Conservation (phyloP, 192 early-diverging fungal genomes). For the Radiomyces spectabilis region DNA sequence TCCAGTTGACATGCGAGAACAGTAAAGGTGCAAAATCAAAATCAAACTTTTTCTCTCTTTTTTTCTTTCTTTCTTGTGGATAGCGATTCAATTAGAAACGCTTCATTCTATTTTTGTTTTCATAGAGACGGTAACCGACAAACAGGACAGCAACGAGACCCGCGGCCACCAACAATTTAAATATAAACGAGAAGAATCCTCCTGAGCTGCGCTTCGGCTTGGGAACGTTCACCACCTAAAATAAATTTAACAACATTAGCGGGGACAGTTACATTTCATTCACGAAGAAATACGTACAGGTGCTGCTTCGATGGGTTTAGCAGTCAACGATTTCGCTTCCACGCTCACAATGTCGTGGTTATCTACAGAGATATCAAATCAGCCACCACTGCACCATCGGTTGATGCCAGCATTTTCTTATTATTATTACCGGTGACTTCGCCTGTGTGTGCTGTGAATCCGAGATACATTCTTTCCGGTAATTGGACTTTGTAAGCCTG, state of each 20-base stretch:
- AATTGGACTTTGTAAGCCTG: conserved; percentile 57
- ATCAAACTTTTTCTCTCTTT: neutral
- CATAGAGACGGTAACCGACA: conserved; percentile 17
- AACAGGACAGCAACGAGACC: conserved; percentile 13
- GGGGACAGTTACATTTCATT: no score
- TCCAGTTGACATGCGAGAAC: no score
- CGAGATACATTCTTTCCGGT: conserved; percentile 70
- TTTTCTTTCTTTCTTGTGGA: neutral
- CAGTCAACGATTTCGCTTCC: conserved; percentile 11
- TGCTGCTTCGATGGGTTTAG: conserved; percentile 1
- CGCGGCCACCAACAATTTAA: conserved; percentile 8
- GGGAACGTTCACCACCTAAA: neutral
- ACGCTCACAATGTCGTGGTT: conserved; percentile 43
- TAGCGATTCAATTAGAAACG: conserved; percentile 9
- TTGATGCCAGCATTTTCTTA: neutral
- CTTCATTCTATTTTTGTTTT: conserved; percentile 15
- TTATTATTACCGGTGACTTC: conserved; percentile 67
- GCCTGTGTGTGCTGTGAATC: conserved; percentile 89
- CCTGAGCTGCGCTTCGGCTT: neutral
- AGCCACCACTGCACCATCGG: neutral
- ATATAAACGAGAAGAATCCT: conserved; percentile 8
- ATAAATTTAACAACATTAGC: no score
- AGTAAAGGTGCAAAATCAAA: no score
- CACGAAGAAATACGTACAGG: no score
- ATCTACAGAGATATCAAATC: neutral